These are phyloP conservation scores for Trifolium subterraneum DNA, from an alignment of 306 rosid genomes.

Conservation along the genomic window DNA sequence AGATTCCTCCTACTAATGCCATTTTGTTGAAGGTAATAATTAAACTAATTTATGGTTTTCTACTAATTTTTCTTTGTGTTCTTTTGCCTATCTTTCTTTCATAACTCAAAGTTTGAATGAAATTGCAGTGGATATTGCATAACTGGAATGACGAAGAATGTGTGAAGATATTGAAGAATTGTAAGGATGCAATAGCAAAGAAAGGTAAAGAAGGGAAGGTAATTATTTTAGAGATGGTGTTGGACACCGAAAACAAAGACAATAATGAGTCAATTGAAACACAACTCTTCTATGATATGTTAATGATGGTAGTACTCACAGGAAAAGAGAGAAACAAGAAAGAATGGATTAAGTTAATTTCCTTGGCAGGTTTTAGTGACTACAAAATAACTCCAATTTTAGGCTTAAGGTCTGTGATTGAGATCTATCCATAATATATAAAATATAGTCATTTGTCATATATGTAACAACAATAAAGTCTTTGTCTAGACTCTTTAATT, in stretches of 20 bases:
- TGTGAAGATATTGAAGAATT: background rate
- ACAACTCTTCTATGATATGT: slow-evolving; percentile 19
- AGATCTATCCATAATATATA: background rate
- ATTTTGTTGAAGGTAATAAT: no score
- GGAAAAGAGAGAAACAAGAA: background rate
- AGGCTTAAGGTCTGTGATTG: background rate
- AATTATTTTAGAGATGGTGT: slow-evolving; percentile 32
- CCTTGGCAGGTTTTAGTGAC: background rate
- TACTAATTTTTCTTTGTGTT: background rate
- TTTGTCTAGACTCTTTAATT: no score
- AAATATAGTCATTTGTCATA: no score
- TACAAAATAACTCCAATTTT: background rate
- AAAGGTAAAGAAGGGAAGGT: slow-evolving; percentile 31
- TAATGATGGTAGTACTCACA: background rate
- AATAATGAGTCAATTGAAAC: slow-evolving; percentile 26
- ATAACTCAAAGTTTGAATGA: background rate
- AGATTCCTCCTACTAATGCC: background rate
- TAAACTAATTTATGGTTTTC: background rate
- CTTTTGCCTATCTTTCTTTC: background rate
- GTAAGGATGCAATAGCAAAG: background rate
- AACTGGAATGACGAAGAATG: background rate
- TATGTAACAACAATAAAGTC: no score
- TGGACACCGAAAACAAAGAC: background rate
- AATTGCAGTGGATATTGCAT: background rate
- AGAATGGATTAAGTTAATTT: background rate